These are phyloP conservation scores for Aspergillus proliferans DNA, from an alignment of 2,329 filamentous ascomycete genomes.

Conservation along the genomic window DNA sequence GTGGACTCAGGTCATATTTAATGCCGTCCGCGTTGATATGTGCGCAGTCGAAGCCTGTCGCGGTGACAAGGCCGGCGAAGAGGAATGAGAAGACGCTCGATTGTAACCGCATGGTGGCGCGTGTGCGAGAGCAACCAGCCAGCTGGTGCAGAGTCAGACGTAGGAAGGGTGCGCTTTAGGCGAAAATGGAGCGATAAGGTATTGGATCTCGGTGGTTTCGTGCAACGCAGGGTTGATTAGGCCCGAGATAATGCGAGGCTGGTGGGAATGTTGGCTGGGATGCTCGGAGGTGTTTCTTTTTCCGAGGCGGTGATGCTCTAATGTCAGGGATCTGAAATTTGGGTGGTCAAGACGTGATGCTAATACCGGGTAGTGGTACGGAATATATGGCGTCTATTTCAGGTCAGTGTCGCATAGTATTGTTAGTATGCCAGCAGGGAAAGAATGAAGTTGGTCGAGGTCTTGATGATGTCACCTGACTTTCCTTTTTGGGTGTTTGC, in stretches of 20 bases:
- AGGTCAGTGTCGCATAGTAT: neutral
- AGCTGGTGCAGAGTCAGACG: neutral
- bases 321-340: neutral
- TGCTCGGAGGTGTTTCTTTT: neutral
- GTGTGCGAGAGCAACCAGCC: neutral
- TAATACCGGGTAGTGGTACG: neutral
- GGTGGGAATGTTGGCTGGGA: neutral
- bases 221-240: neutral
- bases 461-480: neutral
- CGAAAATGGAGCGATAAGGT: no score
- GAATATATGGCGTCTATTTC: neutral
- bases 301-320: neutral
- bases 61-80: conserved; percentile 23
- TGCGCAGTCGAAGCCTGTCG: conserved; percentile 33
- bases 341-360: neutral
- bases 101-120: conserved; percentile 29
- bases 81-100: conserved; percentile 19
- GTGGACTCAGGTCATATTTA: conserved; percentile 34
- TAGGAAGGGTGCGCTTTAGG: neutral
- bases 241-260: neutral
- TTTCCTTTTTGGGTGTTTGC: no score
- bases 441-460: neutral
- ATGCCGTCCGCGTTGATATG: conserved; percentile 29
- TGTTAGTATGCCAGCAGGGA: neutral
- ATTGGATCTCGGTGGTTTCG: neutral